Conservation (phyloP, 1,284 basidiomycete genomes). For the Marasmius tenuissimus region DNA sequence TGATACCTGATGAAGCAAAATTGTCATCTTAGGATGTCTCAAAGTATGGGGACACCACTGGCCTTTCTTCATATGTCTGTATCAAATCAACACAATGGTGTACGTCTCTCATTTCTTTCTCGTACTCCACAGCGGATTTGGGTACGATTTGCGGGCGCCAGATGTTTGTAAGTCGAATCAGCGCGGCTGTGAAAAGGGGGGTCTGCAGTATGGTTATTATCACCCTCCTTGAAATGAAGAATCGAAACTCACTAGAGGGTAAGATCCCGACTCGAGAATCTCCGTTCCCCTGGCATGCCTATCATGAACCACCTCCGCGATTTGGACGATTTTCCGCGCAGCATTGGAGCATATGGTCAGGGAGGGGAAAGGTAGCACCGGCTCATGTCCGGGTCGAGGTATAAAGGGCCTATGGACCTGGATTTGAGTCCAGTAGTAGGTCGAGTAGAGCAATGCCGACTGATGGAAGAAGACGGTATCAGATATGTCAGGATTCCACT, state of each 20-base stretch:
- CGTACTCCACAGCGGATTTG: conserved; percentile 46
- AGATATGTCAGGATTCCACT: conserved; percentile 59
- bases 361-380: conserved; percentile 36
- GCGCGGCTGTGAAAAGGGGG: conserved; percentile 45
- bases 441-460: conserved; percentile 54
- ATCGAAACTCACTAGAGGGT: background rate
- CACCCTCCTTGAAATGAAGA: conserved; percentile 5
- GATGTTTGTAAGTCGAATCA: conserved; percentile 68
- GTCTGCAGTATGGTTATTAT: conserved; percentile 12
- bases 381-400: conserved; percentile 25
- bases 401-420: conserved; percentile 58
- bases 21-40: too few relatives aligned
- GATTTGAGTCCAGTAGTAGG: conserved; percentile 65
- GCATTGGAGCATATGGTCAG: conserved; percentile 21
- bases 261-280: background rate
- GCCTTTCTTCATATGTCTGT: conserved; percentile 35
- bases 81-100: conserved; percentile 67
- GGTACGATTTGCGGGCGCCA: conserved; percentile 53
- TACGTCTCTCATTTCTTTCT: conserved; percentile 63
- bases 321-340: conserved; percentile 51
- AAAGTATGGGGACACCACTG: background rate
- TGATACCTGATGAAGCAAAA: too few relatives aligned
- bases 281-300: background rate
- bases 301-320: conserved; percentile 33
- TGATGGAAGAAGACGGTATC: conserved; percentile 56